Conservation (phyloP, 2,329 filamentous ascomycete species). For the Beauveria asiatica region DNA sequence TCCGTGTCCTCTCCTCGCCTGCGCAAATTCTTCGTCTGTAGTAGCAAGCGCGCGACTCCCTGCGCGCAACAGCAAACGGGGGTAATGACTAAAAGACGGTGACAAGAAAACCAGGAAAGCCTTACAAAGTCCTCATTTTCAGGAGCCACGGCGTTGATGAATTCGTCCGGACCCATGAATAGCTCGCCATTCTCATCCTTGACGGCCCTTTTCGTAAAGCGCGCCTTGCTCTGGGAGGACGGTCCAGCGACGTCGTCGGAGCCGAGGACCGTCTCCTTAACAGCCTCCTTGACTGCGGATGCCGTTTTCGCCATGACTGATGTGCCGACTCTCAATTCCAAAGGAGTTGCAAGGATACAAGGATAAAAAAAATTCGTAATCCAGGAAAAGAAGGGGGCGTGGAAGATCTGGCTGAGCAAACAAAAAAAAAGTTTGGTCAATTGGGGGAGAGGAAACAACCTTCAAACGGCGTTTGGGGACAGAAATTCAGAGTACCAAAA, state of each 20-base stretch:
- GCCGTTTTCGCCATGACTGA: conserved; percentile 29
- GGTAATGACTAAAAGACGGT: neutral
- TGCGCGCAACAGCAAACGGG: neutral
- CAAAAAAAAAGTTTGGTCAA: conserved; percentile 6
- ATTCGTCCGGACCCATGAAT: conserved; percentile 76
- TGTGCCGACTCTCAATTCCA: neutral
- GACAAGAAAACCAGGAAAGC: conserved; percentile 26
- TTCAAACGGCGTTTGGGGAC: neutral
- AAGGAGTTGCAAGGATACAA: neutral
- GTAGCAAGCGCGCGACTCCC: neutral
- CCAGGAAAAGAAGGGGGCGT: conserved; percentile 1
- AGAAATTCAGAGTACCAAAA: neutral
- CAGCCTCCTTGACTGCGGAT: conserved; percentile 53
- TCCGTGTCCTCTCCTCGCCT: neutral
- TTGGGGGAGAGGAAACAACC: neutral
- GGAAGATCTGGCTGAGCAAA: neutral
- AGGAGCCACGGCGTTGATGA: conserved; percentile 84
- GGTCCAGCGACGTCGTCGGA: conserved; percentile 48
- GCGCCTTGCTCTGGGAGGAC: conserved; percentile 64
- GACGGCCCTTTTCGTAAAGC: conserved; percentile 67
- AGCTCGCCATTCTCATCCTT: conserved; percentile 71
- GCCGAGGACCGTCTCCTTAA: conserved; percentile 76
- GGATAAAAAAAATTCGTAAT: neutral
- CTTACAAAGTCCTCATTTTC: conserved; percentile 84
- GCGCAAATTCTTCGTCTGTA: neutral